Evolutionary conservation across 441 rosid species (phyloP), one percentile per base, ranked within the genome.

Genomic region (Euphorbia corollata): DNA sequence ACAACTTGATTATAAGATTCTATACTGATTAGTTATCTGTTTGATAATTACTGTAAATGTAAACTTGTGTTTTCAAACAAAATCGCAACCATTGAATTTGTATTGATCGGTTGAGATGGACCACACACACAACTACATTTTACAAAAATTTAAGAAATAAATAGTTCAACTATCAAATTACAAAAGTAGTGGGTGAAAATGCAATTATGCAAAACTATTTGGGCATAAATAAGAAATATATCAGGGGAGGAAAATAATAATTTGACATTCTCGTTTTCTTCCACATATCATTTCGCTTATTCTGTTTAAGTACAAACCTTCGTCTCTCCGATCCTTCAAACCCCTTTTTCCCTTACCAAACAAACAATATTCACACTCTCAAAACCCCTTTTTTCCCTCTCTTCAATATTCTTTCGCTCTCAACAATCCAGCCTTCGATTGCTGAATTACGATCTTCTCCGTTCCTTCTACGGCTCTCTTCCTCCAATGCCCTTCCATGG

Each of bases 371-470:
- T 19, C 58, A 27, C 43, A 27, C 71, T 22, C 73, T n/a, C 20
- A 18, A 51, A 51, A 51, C 20, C 20, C 56, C 56, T 23, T 41
- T 48, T n/a, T 48, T 48, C 69, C n/a, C 61, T 50, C 66, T 43
- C 65, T 48, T 15, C 39, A 27, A 38, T 24, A 19, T 66, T 24
- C 32, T 39, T 27, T 57, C 59, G 48, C 69, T 63, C 58, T 58
- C 59, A 2, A 18, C 47, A 58, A 70, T 60, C n/a, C 61, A 34
- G 67, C 81, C 67, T 51, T 68, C 59, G 77, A 53, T 75, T 74
- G 4, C 47, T 64, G 50, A 62, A 43, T 75, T 72, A 72, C 79
- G 85, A 79, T 73, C 83, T 70, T 68, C 73, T 74, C 80, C 68
- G 34, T 30, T 63, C 30, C 10, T 0, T 24, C 54, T 65, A 67